phyloP scores from a whole-genome alignment of 345 rosid species.

The Eucalyptus caleyi region DNA sequence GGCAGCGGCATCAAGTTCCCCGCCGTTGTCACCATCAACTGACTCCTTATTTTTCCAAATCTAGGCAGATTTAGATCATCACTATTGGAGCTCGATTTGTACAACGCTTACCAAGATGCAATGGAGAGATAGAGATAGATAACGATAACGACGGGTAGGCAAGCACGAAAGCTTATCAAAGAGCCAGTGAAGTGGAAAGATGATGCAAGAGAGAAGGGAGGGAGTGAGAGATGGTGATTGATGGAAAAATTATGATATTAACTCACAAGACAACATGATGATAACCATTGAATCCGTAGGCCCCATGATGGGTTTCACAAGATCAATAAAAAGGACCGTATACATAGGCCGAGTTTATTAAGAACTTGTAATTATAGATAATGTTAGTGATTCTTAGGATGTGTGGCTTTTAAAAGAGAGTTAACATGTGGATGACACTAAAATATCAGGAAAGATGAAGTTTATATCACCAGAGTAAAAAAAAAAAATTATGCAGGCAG shows the following conservation, averaged over 20 bases:
- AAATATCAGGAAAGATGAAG: background rate
- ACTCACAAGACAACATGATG: background rate
- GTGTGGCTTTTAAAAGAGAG: background rate
- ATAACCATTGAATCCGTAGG: background rate
- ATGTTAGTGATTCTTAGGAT: background rate
- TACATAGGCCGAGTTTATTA: background rate
- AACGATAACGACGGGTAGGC: background rate
- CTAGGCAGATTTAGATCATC: background rate
- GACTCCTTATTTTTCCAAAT: background rate
- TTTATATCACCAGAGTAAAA: background rate
- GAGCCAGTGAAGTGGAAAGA: background rate
- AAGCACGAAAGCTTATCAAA: background rate
- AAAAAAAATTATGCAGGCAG: background rate
- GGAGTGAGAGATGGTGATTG: background rate
- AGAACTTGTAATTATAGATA: background rate
- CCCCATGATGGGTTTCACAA: background rate
- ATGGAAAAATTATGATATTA: background rate
- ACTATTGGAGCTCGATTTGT: background rate
- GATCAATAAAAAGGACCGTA: background rate
- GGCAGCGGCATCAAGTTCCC: background rate
- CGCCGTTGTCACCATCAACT: background rate
- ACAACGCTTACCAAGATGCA: background rate
- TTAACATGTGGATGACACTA: background rate
- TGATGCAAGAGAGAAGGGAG: background rate
- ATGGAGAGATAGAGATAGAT: background rate